Evolutionary conservation across 2,329 filamentous ascomycete genomes (phyloP).

Genomic region (Xylaria sp.): DNA sequence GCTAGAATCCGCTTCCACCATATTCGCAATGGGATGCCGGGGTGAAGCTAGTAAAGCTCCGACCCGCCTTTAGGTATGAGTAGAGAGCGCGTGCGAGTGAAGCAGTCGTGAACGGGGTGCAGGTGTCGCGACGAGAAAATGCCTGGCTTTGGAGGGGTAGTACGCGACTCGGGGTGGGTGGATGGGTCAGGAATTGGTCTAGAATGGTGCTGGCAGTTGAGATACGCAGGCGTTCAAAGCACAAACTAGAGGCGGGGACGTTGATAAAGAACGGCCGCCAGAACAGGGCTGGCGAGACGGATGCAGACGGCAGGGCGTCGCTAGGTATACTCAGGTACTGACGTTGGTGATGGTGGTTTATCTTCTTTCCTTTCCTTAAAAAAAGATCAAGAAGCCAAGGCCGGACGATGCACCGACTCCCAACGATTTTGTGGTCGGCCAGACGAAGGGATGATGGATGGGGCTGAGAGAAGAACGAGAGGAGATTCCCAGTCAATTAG

Average conservation of each 20-base stretch:
- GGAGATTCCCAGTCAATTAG: constrained; percentile 18
- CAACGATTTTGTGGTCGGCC: constrained; percentile 22
- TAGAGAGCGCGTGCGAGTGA: constrained; percentile 5
- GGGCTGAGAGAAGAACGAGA: constrained; percentile 8
- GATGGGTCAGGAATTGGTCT: constrained; percentile 13
- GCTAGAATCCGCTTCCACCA: constrained; percentile 95
- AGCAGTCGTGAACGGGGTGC: constrained; percentile 12
- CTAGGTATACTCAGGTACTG: constrained; percentile 1
- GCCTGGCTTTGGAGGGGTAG: constrained; percentile 11
- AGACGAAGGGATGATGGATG: constrained; percentile 12
- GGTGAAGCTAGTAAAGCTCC: constrained; percentile 29
- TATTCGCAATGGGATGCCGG: constrained; percentile 56
- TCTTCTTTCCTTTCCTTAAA: no score
- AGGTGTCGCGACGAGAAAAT: constrained; percentile 16
- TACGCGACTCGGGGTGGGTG: constrained; percentile 17
- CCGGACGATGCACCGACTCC: constrained; percentile 18
- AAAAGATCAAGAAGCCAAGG: constrained; percentile 18
- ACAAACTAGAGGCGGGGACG: constrained; percentile 1
- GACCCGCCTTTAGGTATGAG: constrained; percentile 17
- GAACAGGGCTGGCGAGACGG: constrained; percentile 2
- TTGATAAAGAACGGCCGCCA: constrained; percentile 12
- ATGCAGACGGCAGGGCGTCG: constrained; percentile 13
- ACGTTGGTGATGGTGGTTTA: no score
- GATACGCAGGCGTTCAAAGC: constrained; percentile 7
- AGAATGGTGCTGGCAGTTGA: constrained; percentile 9